Percentiles rank a stretch among this genome's conserved stretches.
Evolutionary conservation across 345 rosid species (phyloP).

Genomic region (rapeseed (Brassica napus)): DNA sequence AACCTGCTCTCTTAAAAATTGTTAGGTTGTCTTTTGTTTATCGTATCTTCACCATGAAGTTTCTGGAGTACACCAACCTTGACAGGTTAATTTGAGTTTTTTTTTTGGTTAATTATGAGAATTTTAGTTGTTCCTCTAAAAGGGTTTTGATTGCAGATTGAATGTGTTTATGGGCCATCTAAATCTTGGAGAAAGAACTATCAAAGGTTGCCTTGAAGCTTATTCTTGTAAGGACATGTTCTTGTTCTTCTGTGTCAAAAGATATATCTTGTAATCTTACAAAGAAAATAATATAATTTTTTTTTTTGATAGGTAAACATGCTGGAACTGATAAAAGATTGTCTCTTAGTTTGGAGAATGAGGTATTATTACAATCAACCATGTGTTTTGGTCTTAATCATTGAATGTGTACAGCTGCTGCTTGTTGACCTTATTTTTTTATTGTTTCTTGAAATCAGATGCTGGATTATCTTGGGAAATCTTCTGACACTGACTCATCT

Average conservation of each 20-base stretch:
- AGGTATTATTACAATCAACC: constrained; percentile 48
- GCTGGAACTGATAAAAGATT: constrained; percentile 81
- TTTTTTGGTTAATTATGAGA: neutral
- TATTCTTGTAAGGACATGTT: constrained; percentile 72
- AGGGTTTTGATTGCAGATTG: constrained; percentile 46
- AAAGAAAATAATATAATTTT: neutral
- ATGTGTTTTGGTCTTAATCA: constrained; percentile 1
- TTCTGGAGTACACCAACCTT: constrained; percentile 80
- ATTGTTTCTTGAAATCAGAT: constrained; percentile 52
- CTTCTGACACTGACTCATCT: constrained; percentile 75
- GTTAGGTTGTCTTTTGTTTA: neutral
- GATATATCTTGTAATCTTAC: neutral
- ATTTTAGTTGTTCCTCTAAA: neutral
- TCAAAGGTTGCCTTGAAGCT: constrained; percentile 82
- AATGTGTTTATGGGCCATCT: constrained; percentile 66
- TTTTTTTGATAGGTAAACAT: constrained; percentile 69
- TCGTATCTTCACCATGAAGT: constrained; percentile 57
- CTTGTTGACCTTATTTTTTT: constrained; percentile 5
- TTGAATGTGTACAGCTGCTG: neutral
- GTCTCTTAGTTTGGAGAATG: constrained; percentile 89
- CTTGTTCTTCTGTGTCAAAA: neutral
- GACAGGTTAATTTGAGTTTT: constrained; percentile 26
- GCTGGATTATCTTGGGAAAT: constrained; percentile 82
- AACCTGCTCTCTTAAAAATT: neutral
- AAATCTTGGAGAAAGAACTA: constrained; percentile 75